Percentiles rank a stretch among this genome's conserved stretches.
These are phyloP conservation scores for Rhododendron vialii DNA, from an alignment of 148 eudicot genomes.

Conservation along the genomic window DNA sequence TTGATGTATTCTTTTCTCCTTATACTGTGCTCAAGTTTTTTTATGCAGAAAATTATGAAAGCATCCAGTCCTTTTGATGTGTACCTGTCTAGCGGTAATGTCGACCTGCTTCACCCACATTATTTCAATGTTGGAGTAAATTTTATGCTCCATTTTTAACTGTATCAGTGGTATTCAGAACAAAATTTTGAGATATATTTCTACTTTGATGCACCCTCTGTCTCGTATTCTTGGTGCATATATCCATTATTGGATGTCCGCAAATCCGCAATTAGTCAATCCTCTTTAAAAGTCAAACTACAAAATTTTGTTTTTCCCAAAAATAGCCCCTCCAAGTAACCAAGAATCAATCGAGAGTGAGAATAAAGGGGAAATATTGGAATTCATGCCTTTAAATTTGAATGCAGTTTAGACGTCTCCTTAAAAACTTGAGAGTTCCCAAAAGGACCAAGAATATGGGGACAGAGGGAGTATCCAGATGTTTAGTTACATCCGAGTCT, in stretches of 20 bases:
- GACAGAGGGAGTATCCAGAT: constrained; percentile 1
- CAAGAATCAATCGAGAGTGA: neutral
- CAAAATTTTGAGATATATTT: neutral
- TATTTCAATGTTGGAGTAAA: neutral
- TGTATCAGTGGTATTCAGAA: neutral
- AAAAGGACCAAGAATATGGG: neutral
- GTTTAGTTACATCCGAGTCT: neutral
- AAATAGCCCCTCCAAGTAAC: neutral
- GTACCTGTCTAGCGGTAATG: neutral
- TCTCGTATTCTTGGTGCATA: neutral
- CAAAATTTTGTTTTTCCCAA: neutral
- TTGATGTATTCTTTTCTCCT: neutral
- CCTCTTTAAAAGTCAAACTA: neutral
- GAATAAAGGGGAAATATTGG: neutral
- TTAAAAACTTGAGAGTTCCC: neutral
- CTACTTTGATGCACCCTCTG: neutral
- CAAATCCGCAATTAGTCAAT: neutral
- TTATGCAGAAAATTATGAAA: neutral
- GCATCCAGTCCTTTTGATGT: neutral
- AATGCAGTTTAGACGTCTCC: neutral
- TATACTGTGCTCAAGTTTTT: neutral
- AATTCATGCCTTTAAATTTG: neutral
- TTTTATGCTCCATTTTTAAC: neutral
- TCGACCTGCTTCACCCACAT: neutral
- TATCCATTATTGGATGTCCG: neutral